Percentiles rank a stretch among this genome's conserved stretches.
phyloP scores from a whole-genome alignment of 2,329 filamentous ascomycete species.

The Pyrenophora tritici-repentis region DNA sequence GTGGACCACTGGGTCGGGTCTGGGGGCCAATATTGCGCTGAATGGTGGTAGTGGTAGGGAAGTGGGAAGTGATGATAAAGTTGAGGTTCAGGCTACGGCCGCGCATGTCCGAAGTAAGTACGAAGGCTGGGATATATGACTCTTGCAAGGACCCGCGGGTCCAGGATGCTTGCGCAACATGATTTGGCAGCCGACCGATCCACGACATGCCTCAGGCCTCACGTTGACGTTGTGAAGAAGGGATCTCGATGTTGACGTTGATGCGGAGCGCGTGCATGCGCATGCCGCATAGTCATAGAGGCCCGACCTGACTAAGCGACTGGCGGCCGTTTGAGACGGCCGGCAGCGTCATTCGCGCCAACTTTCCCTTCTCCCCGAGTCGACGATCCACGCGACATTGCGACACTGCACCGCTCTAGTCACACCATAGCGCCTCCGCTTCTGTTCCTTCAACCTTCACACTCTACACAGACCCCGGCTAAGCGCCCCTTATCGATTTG shows the following conservation, averaged over 20 bases:
- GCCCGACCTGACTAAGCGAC: slow-evolving; percentile 15
- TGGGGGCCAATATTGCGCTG: no score
- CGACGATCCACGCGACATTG: slow-evolving; percentile 21
- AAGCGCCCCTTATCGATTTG: not conserved
- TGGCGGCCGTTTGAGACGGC: slow-evolving; percentile 1
- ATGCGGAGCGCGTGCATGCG: not conserved
- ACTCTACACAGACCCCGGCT: not conserved
- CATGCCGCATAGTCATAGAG: not conserved
- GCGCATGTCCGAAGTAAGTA: not conserved
- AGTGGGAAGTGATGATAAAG: no score
- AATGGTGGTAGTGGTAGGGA: no score
- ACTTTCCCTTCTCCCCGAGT: slow-evolving; percentile 9
- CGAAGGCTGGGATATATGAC: not conserved
- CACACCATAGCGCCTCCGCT: slow-evolving; percentile 9
- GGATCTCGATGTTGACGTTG: not conserved
- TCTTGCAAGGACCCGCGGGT: no score
- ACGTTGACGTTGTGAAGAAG: not conserved
- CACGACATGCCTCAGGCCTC: not conserved
- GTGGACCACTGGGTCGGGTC: not conserved
- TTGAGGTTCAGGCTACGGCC: no score
- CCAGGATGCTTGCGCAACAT: not conserved
- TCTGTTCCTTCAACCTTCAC: not conserved
- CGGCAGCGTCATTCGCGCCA: slow-evolving; percentile 22
- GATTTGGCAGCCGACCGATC: no score
- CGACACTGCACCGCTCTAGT: slow-evolving; percentile 18